Percentiles rank a stretch among this genome's conserved stretches.
Evolutionary conservation across 2,329 filamentous ascomycete species (phyloP).

Genomic region (Harringtonia aguacate): DNA sequence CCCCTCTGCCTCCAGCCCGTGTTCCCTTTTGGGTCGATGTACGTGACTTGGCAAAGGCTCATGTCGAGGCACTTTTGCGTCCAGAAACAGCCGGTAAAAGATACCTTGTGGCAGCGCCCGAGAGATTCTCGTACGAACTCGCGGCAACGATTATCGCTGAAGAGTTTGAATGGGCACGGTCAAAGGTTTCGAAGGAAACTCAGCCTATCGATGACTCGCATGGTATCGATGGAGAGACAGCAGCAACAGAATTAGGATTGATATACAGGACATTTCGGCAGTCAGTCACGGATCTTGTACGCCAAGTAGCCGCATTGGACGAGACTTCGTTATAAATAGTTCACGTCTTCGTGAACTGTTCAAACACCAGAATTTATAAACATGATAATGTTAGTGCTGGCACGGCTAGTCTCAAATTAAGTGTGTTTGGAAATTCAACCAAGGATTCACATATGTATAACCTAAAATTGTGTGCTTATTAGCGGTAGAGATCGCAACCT

Average conservation of each 20-base stretch:
- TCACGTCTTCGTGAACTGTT: too few relatives aligned
- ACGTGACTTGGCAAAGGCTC: constrained; percentile 7
- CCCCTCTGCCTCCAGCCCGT: constrained; percentile 11
- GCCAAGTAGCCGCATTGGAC: too few relatives aligned
- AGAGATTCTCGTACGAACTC: constrained; percentile 33
- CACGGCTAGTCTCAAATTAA: too few relatives aligned
- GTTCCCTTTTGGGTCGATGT: constrained; percentile 11
- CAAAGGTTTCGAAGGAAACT: constrained; percentile 1
- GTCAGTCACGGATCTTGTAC: constrained; percentile 6
- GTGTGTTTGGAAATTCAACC: too few relatives aligned
- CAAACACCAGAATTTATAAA: too few relatives aligned
- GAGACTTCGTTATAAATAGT: too few relatives aligned
- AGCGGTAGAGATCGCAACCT: too few relatives aligned
- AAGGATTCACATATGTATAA: too few relatives aligned
- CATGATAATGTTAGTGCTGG: too few relatives aligned
- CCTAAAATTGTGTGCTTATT: too few relatives aligned
- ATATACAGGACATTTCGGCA: constrained; percentile 5
- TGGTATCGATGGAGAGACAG: constrained; percentile 7
- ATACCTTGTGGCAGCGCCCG: constrained; percentile 21
- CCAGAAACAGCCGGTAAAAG: constrained; percentile 14
- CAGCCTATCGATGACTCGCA: constrained; percentile 6
- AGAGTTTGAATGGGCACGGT: constrained; percentile 26
- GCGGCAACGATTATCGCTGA: constrained; percentile 30
- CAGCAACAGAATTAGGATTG: constrained; percentile 4
- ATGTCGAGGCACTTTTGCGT: constrained; percentile 6